A percentile compares a stretch with the other conserved stretches of the same genome.
phyloP scores from a whole-genome alignment of 2,329 filamentous ascomycete species.

The Colletotrichum godetiae region DNA sequence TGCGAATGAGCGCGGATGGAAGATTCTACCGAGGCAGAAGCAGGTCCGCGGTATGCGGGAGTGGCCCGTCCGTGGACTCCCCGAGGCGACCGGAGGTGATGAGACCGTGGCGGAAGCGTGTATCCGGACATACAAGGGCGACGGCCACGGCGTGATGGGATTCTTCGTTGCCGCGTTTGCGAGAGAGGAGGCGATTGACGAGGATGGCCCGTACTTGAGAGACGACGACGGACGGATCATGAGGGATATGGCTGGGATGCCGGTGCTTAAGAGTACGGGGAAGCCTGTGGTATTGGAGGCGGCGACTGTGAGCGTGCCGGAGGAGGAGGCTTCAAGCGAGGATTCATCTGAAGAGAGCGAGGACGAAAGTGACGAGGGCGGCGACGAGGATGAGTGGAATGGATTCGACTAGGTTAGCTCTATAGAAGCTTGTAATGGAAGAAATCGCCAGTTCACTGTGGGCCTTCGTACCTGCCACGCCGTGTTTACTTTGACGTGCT shows the following conservation, averaged over 20 bases:
- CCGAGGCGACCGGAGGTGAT: constrained; percentile 60
- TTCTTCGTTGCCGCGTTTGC: constrained; percentile 96
- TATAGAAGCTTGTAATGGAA: not conserved
- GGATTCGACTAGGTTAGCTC: constrained; percentile 37
- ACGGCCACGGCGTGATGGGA: constrained; percentile 87
- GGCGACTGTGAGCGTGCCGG: constrained; percentile 29
- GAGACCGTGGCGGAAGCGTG: constrained; percentile 76
- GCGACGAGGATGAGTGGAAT: constrained; percentile 48
- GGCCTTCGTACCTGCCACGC: not conserved
- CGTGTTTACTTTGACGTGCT: not conserved
- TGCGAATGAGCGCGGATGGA: constrained; percentile 79
- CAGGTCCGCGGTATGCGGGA: constrained; percentile 81
- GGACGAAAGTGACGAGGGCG: constrained; percentile 38
- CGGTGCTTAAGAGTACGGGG: constrained; percentile 50
- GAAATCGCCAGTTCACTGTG: not conserved
- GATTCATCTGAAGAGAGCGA: not conserved
- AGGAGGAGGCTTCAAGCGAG: not conserved
- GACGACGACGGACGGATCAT: constrained; percentile 66
- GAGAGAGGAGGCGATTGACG: constrained; percentile 57
- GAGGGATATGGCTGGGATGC: constrained; percentile 52
- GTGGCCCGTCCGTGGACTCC: constrained; percentile 77
- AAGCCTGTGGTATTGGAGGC: constrained; percentile 41
- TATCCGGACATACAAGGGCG: constrained; percentile 83
- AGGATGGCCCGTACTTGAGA: constrained; percentile 63
- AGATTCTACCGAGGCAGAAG: constrained; percentile 74